Base-by-base conservation (phyloP, 2,329 filamentous ascomycete genomes). In the Colletotrichum sp. region DNA sequence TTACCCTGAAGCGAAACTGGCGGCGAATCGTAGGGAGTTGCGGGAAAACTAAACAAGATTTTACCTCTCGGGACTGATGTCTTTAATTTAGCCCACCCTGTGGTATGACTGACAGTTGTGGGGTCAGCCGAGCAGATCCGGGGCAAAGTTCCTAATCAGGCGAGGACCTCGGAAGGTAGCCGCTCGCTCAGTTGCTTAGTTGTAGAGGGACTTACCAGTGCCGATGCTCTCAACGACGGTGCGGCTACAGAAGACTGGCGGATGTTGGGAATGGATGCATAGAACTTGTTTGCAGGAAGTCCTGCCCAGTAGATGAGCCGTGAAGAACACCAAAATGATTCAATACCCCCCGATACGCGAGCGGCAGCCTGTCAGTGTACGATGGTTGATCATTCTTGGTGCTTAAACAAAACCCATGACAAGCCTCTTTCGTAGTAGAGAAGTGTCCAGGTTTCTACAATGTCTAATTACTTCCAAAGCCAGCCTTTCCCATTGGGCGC, bases 401-500 rank as follows among this genome's bases (percentile, higher is more conserved):
- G 6, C 43, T 51, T 8, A n/a, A 51, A 51, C 6, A 51, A 51
- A n/a, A 11, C 3, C 9, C 18, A 47, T 18, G 38, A 18, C 18
- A n/a, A n/a, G 38, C 8, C 5, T 43, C 38, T n/a, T 5, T n/a
- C 5, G 9, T 43, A 1, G 38, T n/a, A 43, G 0, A 43, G 38
- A 47, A 0, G 43, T 4, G 18, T 21, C n/a, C 11, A 9, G 0
- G 1, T 13, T 51, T 51, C n/a, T 51, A 1, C 3, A 21, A 51
- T 21, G 18, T n/a, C n/a, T 51, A 8, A 8, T 11, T 61, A 79
- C 64, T 79, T 79, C 77, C 77, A 79, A 43, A 78, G 70, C 78
- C 78, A 78, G 7, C 77, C 76, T 63, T 78, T 79, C 3, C 78
- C 75, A 43, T 78, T 79, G 0, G 78, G 76, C 6, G 67, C 73